Percentiles rank a stretch among this genome's conserved stretches.
Evolutionary conservation across 2,329 filamentous ascomycete species (phyloP).

Genomic region (Epichloe uncinata): DNA sequence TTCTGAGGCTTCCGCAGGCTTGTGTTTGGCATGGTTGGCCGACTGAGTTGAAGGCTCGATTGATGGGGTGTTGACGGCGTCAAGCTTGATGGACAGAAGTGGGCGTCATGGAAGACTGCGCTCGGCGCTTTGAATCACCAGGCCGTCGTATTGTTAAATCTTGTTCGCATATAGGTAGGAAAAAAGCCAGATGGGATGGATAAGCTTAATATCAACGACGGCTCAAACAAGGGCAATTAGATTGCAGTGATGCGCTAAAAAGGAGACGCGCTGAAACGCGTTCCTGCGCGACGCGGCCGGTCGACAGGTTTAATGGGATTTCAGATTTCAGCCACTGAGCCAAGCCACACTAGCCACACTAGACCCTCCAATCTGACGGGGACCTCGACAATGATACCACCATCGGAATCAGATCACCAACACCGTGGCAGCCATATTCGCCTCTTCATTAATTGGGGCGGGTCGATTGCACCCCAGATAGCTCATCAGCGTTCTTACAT

Average conservation of each 20-base stretch:
- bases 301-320: slow-evolving; percentile 21
- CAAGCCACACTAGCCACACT: background rate
- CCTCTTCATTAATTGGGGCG: background rate
- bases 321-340: slow-evolving; percentile 7
- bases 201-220: background rate
- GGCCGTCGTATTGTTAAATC: background rate
- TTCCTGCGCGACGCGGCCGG: slow-evolving; percentile 14
- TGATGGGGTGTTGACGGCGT: slow-evolving; percentile 6
- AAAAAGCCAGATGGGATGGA: background rate
- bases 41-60: slow-evolving; percentile 7
- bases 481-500: background rate
- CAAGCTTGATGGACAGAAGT: slow-evolving; percentile 8
- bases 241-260: slow-evolving; percentile 4
- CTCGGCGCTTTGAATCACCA: background rate
- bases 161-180: background rate
- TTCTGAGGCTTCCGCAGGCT: slow-evolving; percentile 47
- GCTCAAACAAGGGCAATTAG: background rate
- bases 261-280: slow-evolving; percentile 22
- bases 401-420: background rate
- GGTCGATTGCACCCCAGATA: background rate
- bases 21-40: slow-evolving; percentile 41
- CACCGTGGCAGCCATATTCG: background rate
- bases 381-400: background rate
- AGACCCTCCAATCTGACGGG: background rate
- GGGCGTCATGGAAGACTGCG: slow-evolving; percentile 9